Percentiles rank a stretch among this genome's conserved stretches.
Conservation (phyloP, 2,329 filamentous ascomycete species). For the Phialemoniopsis sp. region DNA sequence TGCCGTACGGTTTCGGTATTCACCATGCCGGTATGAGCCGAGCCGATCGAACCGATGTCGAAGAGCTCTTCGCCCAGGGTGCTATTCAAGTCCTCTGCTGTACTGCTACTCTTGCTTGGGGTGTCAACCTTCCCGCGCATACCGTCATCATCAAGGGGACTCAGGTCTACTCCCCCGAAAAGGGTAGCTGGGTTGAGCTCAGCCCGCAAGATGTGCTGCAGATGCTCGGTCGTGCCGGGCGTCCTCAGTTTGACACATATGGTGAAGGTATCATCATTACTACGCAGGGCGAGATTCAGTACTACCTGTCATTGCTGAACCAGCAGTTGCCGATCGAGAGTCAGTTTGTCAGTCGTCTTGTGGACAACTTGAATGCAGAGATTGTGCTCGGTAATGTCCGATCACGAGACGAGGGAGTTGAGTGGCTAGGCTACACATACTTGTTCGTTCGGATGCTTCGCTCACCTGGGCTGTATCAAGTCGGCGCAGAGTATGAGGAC, state of each 20-base stretch:
- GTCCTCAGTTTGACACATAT: slow-evolving; percentile 95
- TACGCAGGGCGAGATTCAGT: slow-evolving; percentile 89
- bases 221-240: slow-evolving; percentile 95
- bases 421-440: slow-evolving; percentile 98
- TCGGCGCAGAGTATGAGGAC: slow-evolving; percentile 91
- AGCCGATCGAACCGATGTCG: slow-evolving; percentile 90
- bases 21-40: slow-evolving; percentile 97
- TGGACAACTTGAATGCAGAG: slow-evolving; percentile 95
- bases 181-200: slow-evolving; percentile 96
- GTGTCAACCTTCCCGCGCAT: slow-evolving; percentile 95
- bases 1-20: slow-evolving; percentile 96
- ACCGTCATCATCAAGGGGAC: slow-evolving; percentile 99
- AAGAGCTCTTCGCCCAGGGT: slow-evolving; percentile 89
- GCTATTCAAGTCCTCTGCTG: slow-evolving; percentile 93
- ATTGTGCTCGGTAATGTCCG: slow-evolving; percentile 92
- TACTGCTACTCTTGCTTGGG: slow-evolving; percentile 97
- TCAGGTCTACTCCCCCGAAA: slow-evolving; percentile 95
- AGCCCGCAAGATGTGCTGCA: slow-evolving; percentile 97
- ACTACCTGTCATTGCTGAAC: slow-evolving; percentile 94
- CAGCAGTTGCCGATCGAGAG: slow-evolving; percentile 97
- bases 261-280: slow-evolving; percentile 99
- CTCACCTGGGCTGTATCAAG: slow-evolving; percentile 90
- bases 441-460: slow-evolving; percentile 97
- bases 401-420: slow-evolving; percentile 90
- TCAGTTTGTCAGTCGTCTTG: slow-evolving; percentile 87